phyloP scores from a whole-genome alignment of 2,329 filamentous ascomycete species.

The Verticillium tricorpus region DNA sequence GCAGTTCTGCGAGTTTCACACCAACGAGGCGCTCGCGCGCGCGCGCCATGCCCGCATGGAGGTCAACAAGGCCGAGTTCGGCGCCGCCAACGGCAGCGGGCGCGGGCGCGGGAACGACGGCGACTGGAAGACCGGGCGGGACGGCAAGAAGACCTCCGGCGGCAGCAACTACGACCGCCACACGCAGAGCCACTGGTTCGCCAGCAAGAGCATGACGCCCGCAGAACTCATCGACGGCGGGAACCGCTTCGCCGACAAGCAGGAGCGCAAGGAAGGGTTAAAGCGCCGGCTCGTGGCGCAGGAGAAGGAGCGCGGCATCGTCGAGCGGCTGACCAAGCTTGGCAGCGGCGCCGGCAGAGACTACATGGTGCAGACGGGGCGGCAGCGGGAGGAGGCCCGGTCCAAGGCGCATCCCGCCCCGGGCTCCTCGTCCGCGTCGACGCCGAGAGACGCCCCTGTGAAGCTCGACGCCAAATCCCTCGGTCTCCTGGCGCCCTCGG shows the following conservation, averaged over 20 bases:
- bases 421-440: constrained; percentile 7
- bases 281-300: constrained; percentile 60
- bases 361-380: constrained; percentile 52
- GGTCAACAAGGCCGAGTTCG: constrained; percentile 50
- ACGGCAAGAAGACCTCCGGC: constrained; percentile 24
- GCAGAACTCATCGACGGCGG: constrained; percentile 63
- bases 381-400: constrained; percentile 9
- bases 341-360: constrained; percentile 65
- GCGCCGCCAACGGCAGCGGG: constrained; percentile 41
- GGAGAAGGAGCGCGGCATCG: constrained; percentile 70
- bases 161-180: constrained; percentile 51
- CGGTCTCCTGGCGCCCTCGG: constrained; percentile 34
- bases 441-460: constrained; percentile 17
- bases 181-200: constrained; percentile 53
- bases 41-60: constrained; percentile 65
- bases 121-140: constrained; percentile 17
- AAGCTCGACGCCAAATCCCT: constrained; percentile 40
- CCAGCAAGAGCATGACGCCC: constrained; percentile 46
- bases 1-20: constrained; percentile 88
- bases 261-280: constrained; percentile 61
- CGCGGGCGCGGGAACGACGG: constrained; percentile 13
- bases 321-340: constrained; percentile 59
- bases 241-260: constrained; percentile 53
- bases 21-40: constrained; percentile 75
- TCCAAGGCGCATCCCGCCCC: constrained; percentile 1